Evolutionary conservation across 2,329 filamentous ascomycete species (phyloP), one percentile per base, ranked within the genome.

Genomic region (Colletotrichum cereale): DNA sequence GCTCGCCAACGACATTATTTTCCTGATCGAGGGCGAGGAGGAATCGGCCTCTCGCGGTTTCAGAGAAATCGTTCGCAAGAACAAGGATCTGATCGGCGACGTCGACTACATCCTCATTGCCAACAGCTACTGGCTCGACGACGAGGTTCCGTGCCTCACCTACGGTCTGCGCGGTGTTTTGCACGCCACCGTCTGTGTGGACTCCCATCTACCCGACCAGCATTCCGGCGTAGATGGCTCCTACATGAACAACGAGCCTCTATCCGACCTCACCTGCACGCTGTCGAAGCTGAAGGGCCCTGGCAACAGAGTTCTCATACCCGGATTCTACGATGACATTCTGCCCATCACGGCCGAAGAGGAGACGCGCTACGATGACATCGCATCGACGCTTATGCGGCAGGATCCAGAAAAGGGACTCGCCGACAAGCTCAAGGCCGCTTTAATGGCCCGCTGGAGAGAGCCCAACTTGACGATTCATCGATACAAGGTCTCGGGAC

Each of bases 51-150:
- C 95, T 1, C 89, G 95, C 36, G 96, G 96, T 0, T 98, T 99
- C 78, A 91, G 93, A 74, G 90, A 96, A 75, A 93, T 94, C 0
- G 91, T 99, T 21, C 89, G 88, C 75, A 88, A 90, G 73, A 90
- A 96, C 81, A 97, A 97, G 80, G 87, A 91, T 18, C 87, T 94
- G 31, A 97, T 99, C 75, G 96, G 96, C 1, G 87, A 93, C 12
- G 91, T 99, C 2, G 96, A 99, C 81, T 98, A 96, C 86, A 96
- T 99, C 66, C 84, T 99, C 40, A 85, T 99, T 47, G 96, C 96
- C 29, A 99, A 99, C 84, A 98, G 95, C 82, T 99, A 99, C 84
- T 99, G 96, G 96, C 87, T 99, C 1, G 95, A 98, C 78, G 96
- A 99, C 78, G 92, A 97, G 75, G 95, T 97, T 2, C 96, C 96